These are phyloP conservation scores for Metschnikowia kofuensis DNA, from an alignment of 805 yeast species.

Conservation along the genomic window DNA sequence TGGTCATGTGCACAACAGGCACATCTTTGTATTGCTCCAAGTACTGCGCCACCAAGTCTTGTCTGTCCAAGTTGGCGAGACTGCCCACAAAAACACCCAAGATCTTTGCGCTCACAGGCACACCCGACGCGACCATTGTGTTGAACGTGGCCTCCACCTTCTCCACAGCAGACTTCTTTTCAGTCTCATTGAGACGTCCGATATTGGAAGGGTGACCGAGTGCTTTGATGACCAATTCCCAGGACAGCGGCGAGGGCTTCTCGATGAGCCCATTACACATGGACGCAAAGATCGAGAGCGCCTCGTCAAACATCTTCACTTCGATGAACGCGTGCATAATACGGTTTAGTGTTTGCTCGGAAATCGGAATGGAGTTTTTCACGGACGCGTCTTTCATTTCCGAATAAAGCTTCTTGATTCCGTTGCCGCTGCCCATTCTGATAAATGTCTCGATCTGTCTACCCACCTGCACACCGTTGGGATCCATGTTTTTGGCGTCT, in stretches of 20 bases:
- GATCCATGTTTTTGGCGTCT: constrained; percentile 27
- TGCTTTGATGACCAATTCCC: constrained; percentile 59
- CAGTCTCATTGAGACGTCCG: constrained; percentile 25
- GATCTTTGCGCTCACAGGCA: constrained; percentile 46
- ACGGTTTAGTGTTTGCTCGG: constrained; percentile 39
- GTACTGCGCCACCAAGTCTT: constrained; percentile 42
- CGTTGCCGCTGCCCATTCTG: constrained; percentile 16
- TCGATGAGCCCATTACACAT: constrained; percentile 36
- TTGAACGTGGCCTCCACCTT: constrained; percentile 28
- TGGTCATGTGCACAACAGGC: constrained; percentile 37
- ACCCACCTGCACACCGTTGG: constrained; percentile 28
- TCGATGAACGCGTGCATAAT: constrained; percentile 47
- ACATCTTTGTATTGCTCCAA: constrained; percentile 30
- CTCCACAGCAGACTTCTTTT: constrained; percentile 21
- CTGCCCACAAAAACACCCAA: constrained; percentile 47
- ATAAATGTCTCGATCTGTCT: constrained; percentile 23
- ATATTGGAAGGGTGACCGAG: constrained; percentile 36
- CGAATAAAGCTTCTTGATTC: constrained; percentile 22
- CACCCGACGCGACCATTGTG: constrained; percentile 29
- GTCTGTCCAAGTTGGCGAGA: constrained; percentile 39
- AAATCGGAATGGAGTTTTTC: constrained; percentile 30
- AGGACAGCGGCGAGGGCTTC: constrained; percentile 45
- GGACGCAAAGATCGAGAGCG: constrained; percentile 49
- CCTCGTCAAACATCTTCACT: constrained; percentile 31
- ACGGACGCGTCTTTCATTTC: constrained; percentile 25